phyloP scores from a whole-genome alignment of 306 rosid genomes.

The Trichosanthes cucumerina region DNA sequence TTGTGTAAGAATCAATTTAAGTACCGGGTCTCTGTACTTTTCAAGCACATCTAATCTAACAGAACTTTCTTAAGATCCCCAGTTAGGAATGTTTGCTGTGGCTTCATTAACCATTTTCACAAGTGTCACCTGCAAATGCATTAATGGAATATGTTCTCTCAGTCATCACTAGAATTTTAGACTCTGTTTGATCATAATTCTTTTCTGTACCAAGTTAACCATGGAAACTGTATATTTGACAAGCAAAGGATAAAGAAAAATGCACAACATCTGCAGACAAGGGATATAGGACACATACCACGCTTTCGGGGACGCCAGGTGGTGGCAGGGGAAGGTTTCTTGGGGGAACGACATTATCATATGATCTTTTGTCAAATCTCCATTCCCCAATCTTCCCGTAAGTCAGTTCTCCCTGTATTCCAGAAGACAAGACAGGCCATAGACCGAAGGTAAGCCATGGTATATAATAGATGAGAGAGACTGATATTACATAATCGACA shows the following conservation, averaged over 20 bases:
- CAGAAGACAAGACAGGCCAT: background rate
- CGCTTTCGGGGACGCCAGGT: constrained; percentile 87
- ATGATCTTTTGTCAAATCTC: constrained; percentile 94
- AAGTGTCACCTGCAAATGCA: constrained; percentile 57
- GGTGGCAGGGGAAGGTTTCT: constrained; percentile 83
- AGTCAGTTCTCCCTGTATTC: constrained; percentile 68
- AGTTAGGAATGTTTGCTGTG: constrained; percentile 68
- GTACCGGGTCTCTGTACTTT: background rate
- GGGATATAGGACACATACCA: constrained; percentile 45
- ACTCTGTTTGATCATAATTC: background rate
- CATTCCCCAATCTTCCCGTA: constrained; percentile 98
- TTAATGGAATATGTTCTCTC: background rate
- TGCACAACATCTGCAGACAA: background rate
- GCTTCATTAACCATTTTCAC: constrained; percentile 94
- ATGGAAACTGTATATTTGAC: background rate
- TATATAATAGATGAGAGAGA: background rate
- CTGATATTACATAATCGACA: background rate
- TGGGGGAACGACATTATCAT: constrained; percentile 35
- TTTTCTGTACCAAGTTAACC: background rate
- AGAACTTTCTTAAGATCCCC: constrained; percentile 35
- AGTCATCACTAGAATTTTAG: background rate
- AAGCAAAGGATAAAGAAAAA: background rate
- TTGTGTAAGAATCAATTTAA: background rate
- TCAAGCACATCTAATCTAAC: background rate
- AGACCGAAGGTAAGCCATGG: background rate